Evolutionary conservation across 2,329 filamentous ascomycete species (phyloP).

Genomic region (Sporothrix euskadiensis): DNA sequence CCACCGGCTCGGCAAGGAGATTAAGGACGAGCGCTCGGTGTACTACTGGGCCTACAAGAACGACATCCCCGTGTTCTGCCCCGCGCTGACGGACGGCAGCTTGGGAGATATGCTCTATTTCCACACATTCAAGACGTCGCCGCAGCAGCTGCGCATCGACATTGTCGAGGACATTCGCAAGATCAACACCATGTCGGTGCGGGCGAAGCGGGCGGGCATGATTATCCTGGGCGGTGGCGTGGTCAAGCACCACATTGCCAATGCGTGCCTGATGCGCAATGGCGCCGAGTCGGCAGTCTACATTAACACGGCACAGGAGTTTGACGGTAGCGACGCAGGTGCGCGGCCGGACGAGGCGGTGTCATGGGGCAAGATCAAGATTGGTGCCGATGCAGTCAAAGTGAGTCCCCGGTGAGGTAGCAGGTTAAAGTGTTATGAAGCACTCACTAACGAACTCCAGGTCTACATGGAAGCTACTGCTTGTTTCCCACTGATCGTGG

Average conservation of each 20-base stretch:
- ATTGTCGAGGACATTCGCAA: constrained; percentile 90
- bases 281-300: constrained; percentile 96
- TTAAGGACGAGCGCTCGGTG: constrained; percentile 86
- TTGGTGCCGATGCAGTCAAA: constrained; percentile 85
- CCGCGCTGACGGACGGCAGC: constrained; percentile 90
- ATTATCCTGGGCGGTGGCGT: constrained; percentile 91
- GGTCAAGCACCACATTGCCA: constrained; percentile 98
- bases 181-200: constrained; percentile 88
- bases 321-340: constrained; percentile 94
- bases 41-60: constrained; percentile 99
- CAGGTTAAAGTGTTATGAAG: rapidly evolving
- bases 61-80: constrained; percentile 94
- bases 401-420: constrained; percentile 45
- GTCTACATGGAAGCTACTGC: constrained; percentile 66
- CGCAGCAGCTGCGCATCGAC: constrained; percentile 78
- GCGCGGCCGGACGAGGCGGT: constrained; percentile 94
- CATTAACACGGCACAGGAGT: constrained; percentile 96
- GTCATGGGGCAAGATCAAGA: constrained; percentile 98
- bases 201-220: constrained; percentile 87
- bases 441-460: constrained; percentile 39
- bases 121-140: constrained; percentile 89
- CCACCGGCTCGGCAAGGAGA: constrained; percentile 84
- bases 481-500: constrained; percentile 66
- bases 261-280: constrained; percentile 96
- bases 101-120: constrained; percentile 99